Evolutionary conservation across 805 yeast species (phyloP), one percentile per base, ranked within the genome.

Genomic region (Ogataea henricii): DNA sequence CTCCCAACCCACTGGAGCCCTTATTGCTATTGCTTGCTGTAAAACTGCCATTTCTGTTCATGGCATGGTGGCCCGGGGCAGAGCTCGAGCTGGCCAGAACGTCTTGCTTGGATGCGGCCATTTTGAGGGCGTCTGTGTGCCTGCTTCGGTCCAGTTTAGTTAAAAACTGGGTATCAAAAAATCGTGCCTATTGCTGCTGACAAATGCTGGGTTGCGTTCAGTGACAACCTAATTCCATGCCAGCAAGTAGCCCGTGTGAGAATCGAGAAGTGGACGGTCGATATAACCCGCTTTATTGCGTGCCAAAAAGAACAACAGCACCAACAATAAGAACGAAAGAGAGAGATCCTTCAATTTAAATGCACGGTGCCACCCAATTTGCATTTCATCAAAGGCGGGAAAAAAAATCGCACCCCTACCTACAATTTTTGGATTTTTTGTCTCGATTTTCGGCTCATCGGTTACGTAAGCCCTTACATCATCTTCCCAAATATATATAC

Each of bases 71-170:
- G 13, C 29, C 21, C 17, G 20, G 14, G 25, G 14, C 12, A 5
- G 18, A n/a, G 22, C 14, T 25, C 2, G 18, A n/a, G 22, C 14
- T 25, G 3, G 42, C 23, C 5, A 25, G 27, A 25, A 12, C 33
- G 9, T 39, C 42, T 27, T 39, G 32, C n/a, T 39, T 39, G 7
- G 42, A 21, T 4, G 33, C 42, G 4, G 42, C 33, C 42, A 39
- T 39, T 8, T 5, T 38, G 32, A 21, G 16, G 26, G 26, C 22
- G n/a, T n/a, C n/a, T n/a, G n/a, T n/a, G 23, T 10, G n/a, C 12
- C 9, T 30, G 12, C 8, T 8, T 30, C n/a, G 34, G 12, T 30
- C 34, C 16, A 30, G 34, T 30, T 30, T 30, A 30, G 34, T 14
- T 30, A 30, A 30, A 30, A 30, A 30, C 34, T 30, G 18, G 34